Evolutionary conservation across 495 filamentous ascomycete species (phyloP), one percentile per base, ranked within the genome.

Genomic region (Opeltia flavorubescens): DNA sequence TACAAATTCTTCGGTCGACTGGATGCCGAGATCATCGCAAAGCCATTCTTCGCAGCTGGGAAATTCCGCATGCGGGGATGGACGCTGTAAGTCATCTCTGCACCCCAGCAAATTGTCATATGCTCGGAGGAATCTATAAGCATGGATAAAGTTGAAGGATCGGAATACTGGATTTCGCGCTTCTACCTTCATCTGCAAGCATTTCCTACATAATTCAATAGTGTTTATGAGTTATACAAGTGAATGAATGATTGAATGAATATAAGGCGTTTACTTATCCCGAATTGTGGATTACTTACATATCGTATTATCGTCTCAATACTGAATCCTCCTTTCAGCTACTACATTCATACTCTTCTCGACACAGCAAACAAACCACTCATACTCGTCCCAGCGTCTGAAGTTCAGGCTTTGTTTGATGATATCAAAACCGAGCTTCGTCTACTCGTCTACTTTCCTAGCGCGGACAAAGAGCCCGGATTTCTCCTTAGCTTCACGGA

Each of bases 61-160:
- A 73, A 77, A 25, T 70, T 83, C 50, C 76, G 78, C 51, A 52
- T 70, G 2, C 67, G 75, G 2, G 48, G 61, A 30, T 94, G 85
- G 86, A 80, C 86, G 48, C 51, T 91, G 85, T 93, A 66, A 74
- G 80, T 75, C 5, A 7, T 13, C 1, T n/a, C n/a, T n/a, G n/a
- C n/a, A n/a, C n/a, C n/a, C n/a, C n/a, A n/a, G n/a, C n/a, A n/a
- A n/a, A n/a, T n/a, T n/a, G n/a, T n/a, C n/a, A n/a, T n/a, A n/a
- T n/a, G n/a, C n/a, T n/a, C n/a, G n/a, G n/a, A n/a, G n/a, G n/a
- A n/a, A n/a, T n/a, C n/a, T n/a, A n/a, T n/a, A n/a, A n/a, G n/a
- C n/a, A n/a, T n/a, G n/a, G n/a, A n/a, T n/a, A n/a, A n/a, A n/a
- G n/a, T n/a, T n/a, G n/a, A n/a, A n/a, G n/a, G n/a, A n/a, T n/a